Percentiles rank a stretch among this genome's conserved stretches.
phyloP scores from a whole-genome alignment of 345 rosid genomes.

The Erysimum cheiranthoides region DNA sequence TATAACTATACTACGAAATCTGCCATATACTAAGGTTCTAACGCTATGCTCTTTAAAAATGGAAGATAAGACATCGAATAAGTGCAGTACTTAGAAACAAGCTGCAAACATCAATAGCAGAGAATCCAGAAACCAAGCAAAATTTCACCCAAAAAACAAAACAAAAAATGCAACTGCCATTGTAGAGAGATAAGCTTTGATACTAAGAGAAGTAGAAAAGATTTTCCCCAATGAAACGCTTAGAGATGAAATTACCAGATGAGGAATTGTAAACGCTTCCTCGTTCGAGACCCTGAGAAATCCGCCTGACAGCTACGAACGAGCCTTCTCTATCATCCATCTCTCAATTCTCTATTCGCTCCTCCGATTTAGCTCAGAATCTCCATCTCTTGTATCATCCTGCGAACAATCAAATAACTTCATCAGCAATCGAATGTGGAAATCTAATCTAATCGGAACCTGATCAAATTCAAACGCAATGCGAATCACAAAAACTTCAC shows the following conservation, averaged over 20 bases:
- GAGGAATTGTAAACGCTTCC: constrained; percentile 83
- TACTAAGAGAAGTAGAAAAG: constrained; percentile 16
- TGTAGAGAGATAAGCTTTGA: constrained; percentile 10
- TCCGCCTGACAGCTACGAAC: constrained; percentile 97
- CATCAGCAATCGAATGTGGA: constrained; percentile 27
- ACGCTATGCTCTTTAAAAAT: not conserved
- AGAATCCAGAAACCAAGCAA: constrained; percentile 11
- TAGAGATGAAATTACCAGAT: constrained; percentile 58
- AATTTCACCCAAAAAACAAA: not conserved
- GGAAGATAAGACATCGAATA: constrained; percentile 4
- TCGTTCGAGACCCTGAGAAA: constrained; percentile 89
- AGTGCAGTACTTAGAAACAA: constrained; percentile 6
- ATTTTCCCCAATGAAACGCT: not conserved
- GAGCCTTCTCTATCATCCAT: constrained; percentile 36
- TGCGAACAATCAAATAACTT: not conserved
- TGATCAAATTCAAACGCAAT: constrained; percentile 12
- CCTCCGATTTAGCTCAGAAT: too few relatives aligned
- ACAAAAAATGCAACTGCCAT: not conserved
- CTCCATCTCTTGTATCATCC: constrained; percentile 17
- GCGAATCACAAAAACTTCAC: constrained; percentile 10
- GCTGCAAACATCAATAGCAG: constrained; percentile 1
- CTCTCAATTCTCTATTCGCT: too few relatives aligned
- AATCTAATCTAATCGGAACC: constrained; percentile 39
- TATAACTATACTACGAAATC: not conserved
- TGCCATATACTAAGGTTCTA: not conserved